These are phyloP conservation scores for Tetrapisispora arboricola DNA, from an alignment of 805 yeast species.

Conservation along the genomic window DNA sequence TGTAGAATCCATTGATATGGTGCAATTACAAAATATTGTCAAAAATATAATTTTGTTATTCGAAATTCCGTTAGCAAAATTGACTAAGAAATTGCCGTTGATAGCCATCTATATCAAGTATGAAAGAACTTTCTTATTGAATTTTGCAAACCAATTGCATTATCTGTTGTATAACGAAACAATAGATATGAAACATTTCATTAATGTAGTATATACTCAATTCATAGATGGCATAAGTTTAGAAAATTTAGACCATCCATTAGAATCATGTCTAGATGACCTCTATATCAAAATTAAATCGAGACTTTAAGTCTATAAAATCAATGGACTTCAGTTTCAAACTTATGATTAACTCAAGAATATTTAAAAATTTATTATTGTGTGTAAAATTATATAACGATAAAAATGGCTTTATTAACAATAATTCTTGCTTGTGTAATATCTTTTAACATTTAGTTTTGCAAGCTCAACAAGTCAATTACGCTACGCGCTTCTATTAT, in stretches of 20 bases:
- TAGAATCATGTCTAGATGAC: conserved; percentile 23
- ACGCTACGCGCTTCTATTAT: too few species aligned
- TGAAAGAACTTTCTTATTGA: conserved; percentile 21
- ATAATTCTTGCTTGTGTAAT: too few species aligned
- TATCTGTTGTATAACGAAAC: conserved; percentile 24
- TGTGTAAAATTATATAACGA: neutral
- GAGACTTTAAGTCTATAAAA: conserved; percentile 1
- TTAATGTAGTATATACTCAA: conserved; percentile 16
- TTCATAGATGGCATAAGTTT: conserved; percentile 14
- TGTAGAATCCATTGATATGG: conserved; percentile 23
- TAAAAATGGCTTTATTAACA: neutral
- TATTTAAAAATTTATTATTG: neutral
- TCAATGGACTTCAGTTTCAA: too few species aligned
- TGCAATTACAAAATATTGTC: conserved; percentile 27
- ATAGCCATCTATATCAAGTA: conserved; percentile 19
- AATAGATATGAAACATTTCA: conserved; percentile 17
- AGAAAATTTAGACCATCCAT: conserved; percentile 15
- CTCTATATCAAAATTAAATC: conserved; percentile 19
- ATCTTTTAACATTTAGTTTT: too few species aligned
- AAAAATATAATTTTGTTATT: conserved; percentile 28
- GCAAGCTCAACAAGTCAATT: too few species aligned
- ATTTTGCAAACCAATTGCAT: conserved; percentile 28
- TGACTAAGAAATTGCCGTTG: conserved; percentile 20
- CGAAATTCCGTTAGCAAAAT: conserved; percentile 25
- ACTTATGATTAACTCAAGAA: neutral